Evolutionary conservation across 441 rosid species (phyloP), one percentile per base, ranked within the genome.

Genomic region (Bruguiera hainesii): DNA sequence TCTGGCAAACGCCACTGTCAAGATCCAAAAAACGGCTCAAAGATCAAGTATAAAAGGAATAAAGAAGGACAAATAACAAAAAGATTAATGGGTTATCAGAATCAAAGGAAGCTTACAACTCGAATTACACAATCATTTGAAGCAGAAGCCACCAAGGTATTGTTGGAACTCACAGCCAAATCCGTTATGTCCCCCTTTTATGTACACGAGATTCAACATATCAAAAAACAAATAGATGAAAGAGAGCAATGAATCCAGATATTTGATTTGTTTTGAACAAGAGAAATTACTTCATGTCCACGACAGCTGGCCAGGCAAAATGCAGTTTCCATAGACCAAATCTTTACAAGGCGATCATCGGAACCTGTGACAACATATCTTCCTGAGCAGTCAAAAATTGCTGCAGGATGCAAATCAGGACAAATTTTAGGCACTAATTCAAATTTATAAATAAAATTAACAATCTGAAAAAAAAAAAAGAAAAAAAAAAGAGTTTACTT

Each of bases 241-340:
- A 9, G 46, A 37, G 15, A 37, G 11, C 46, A 37, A 37, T 37
- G 46, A 37, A 37, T 37, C 46, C 46, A 37, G 46, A 37, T 37
- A 37, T 37, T 37, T 37, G 46, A 37, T 37, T 37, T 37, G 46
- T 15, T 37, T 37, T 37, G 69, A 75, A 65, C 28, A 66, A 61
- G 56, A 64, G 74, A 71, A 89, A 94, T 77, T 80, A 93, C 99
- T 82, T 93, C 99, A 79, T 96, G 99, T 63, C 99, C 99, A 71
- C 98, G 96, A 73, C 99, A 96, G 82, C 97, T 91, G 69, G 98
- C 97, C 85, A 96, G 80, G 83, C 98, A 96, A 81, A 91, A 90
- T 70, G 99, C 99, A 81, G 98, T 89, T 70, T 93, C 99, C 99
- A 93, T 91, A 31, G 99, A 93, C 99, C 99, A 96, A 69, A 96